A percentile compares a stretch with the other conserved stretches of the same genome.
These are phyloP conservation scores for Lepidium africanum DNA, from an alignment of 345 rosid species.

Conservation along the genomic window DNA sequence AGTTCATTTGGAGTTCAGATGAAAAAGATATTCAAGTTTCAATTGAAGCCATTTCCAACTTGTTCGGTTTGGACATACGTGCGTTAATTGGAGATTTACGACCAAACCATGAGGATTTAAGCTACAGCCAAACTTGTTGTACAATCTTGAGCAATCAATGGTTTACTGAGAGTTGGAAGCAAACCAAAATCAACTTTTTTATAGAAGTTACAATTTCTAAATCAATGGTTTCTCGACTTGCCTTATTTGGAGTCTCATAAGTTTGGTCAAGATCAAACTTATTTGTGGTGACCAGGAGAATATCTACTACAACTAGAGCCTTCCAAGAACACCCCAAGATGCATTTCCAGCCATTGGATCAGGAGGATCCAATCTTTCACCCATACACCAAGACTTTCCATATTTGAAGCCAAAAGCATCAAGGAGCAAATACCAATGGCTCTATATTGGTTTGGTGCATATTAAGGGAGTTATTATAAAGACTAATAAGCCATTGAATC, in stretches of 20 bases:
- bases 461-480: too few relatives aligned
- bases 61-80: too few relatives aligned
- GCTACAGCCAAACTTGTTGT: not conserved
- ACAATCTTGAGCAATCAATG: not conserved
- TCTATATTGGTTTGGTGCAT: not conserved
- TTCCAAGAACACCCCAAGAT: not conserved
- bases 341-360: not conserved
- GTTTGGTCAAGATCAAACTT: not conserved
- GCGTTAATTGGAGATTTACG: too few relatives aligned
- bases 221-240: not conserved
- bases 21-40: too few relatives aligned
- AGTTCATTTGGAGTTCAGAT: too few relatives aligned
- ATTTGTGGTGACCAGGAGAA: not conserved
- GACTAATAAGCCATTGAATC: too few relatives aligned
- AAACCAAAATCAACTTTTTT: not conserved
- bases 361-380: not conserved
- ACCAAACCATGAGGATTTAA: too few relatives aligned
- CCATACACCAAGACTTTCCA: not conserved
- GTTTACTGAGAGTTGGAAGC: not conserved
- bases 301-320: not conserved
- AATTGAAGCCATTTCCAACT: too few relatives aligned
- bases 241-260: not conserved
- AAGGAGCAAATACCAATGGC: not conserved
- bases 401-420: not conserved
- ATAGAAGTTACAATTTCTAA: not conserved